Evolutionary conservation across 768 basidiomycete species (phyloP), one percentile per base, ranked within the genome.

Genomic region (Lactarius deliciosus): DNA sequence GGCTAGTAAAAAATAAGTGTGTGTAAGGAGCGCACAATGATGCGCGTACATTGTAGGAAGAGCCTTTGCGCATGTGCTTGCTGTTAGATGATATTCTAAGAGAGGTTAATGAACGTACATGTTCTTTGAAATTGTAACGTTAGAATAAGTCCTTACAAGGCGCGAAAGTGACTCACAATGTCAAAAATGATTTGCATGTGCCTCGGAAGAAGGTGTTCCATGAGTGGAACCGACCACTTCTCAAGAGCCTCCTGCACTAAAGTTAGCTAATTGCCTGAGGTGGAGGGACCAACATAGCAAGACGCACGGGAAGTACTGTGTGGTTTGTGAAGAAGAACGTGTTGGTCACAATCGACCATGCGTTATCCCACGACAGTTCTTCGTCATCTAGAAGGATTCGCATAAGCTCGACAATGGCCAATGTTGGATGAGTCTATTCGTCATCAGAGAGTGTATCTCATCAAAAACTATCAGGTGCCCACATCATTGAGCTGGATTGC

Each of bases 281-380:
- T 68, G 45, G 28, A 45, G 2, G 20, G 22, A 16, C 56, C 45
- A 55, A 7, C 13, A 40, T 40, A 40, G 65, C 18, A 58, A 57
- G 71, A 82, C 86, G 72, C 47, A 90, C 93, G 28, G 94, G 92
- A 36, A 97, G 81, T 36, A 98, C 95, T 9, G 92, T 94, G 77
- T 94, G 95, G 76, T 96, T 97, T 11, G 95, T 98, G 80, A 94
- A 98, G 77, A 92, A 94, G 81, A 97, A 96, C 2, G 92, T 94
- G 74, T 89, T 89, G 61, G 87, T 92, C 55, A 90, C 87, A 71
- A 98, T 93, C 28, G 81, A 76, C 97, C 97, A 99, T 5, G 97
- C 96, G 18, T 77, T 72, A 69, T 86, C 85, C 91, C 94, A 99
- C 2, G 79, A 71, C 22, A 95, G 73, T 41, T 95, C 92, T 76